Evolutionary conservation across 2,329 filamentous ascomycete genomes (phyloP).

Genomic region (Ophiocordyceps camponoti-saundersi): DNA sequence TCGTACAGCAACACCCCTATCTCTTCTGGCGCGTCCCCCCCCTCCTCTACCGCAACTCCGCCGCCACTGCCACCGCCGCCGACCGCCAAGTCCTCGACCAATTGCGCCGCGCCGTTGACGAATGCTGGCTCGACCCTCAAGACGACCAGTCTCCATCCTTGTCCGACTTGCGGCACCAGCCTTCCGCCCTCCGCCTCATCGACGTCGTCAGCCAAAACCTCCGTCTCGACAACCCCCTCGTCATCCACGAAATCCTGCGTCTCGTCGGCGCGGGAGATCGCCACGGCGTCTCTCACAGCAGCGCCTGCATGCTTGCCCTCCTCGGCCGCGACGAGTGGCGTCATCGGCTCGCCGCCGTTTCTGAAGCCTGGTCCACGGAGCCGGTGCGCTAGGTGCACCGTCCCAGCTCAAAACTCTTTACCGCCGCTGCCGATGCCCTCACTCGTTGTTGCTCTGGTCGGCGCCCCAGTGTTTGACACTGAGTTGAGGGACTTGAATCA

Average conservation of each 20-base stretch:
- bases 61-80: slow-evolving; percentile 7
- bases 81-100: slow-evolving; percentile 8
- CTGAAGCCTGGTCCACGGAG: neutral
- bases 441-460: too few species aligned
- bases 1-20: slow-evolving; percentile 16
- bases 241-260: slow-evolving; percentile 13
- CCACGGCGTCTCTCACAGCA: slow-evolving; percentile 11
- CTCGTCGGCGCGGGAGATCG: slow-evolving; percentile 14
- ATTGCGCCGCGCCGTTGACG: slow-evolving; percentile 9
- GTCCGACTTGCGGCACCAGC: neutral
- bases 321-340: slow-evolving; percentile 19
- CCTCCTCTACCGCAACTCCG: slow-evolving; percentile 9
- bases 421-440: neutral
- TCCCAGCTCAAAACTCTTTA: neutral
- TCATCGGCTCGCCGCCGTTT: slow-evolving; percentile 9
- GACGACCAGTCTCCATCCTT: neutral
- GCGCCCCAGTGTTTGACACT: too few species aligned
- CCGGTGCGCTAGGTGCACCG: neutral
- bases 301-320: slow-evolving; percentile 13
- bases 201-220: neutral
- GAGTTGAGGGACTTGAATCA: too few species aligned
- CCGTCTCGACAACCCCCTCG: slow-evolving; percentile 4
- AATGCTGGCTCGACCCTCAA: slow-evolving; percentile 3
- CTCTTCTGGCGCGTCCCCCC: slow-evolving; percentile 20
- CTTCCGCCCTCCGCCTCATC: slow-evolving; percentile 2